Evolutionary conservation across 2,329 filamentous ascomycete genomes (phyloP).

Genomic region (Lecanoromycetidae sp.): DNA sequence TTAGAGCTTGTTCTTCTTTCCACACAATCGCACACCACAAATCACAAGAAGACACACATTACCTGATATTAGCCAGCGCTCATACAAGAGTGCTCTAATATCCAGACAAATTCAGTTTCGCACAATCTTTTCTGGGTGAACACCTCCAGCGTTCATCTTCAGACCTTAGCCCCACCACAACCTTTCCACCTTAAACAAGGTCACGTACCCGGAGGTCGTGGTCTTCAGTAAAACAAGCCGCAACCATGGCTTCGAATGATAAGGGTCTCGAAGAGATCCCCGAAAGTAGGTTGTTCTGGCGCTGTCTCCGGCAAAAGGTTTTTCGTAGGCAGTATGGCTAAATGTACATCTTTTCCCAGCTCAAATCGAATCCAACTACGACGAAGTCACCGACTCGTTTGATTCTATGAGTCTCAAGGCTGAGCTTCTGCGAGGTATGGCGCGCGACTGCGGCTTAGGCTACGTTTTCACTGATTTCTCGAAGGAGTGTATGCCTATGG

Average conservation of each 20-base stretch:
- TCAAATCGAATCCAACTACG: constrained; percentile 99
- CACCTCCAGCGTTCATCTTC: constrained; percentile 7
- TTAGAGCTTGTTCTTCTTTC: neutral
- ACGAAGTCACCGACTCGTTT: constrained; percentile 98
- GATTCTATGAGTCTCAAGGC: constrained; percentile 95
- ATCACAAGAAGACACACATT: neutral
- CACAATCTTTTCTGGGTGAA: constrained; percentile 16
- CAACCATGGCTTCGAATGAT: constrained; percentile 90
- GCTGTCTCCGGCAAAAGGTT: constrained; percentile 6
- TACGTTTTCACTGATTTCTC: constrained; percentile 12
- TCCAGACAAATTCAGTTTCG: neutral
- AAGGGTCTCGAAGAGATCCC: constrained; percentile 98
- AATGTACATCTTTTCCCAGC: no score
- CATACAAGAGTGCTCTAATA: constrained; percentile 23
- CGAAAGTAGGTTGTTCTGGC: constrained; percentile 55
- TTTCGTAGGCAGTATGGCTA: no score
- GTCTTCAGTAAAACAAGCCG: constrained; percentile 45
- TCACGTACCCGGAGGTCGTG: constrained; percentile 68
- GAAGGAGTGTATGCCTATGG: constrained; percentile 94
- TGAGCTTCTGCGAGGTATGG: constrained; percentile 82
- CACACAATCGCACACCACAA: neutral
- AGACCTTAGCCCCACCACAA: constrained; percentile 22
- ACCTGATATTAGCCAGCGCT: constrained; percentile 6
- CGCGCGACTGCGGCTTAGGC: constrained; percentile 2
- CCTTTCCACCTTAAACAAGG: constrained; percentile 32